Conservation (phyloP, 345 rosid genomes). For the Moringa oleifera region DNA sequence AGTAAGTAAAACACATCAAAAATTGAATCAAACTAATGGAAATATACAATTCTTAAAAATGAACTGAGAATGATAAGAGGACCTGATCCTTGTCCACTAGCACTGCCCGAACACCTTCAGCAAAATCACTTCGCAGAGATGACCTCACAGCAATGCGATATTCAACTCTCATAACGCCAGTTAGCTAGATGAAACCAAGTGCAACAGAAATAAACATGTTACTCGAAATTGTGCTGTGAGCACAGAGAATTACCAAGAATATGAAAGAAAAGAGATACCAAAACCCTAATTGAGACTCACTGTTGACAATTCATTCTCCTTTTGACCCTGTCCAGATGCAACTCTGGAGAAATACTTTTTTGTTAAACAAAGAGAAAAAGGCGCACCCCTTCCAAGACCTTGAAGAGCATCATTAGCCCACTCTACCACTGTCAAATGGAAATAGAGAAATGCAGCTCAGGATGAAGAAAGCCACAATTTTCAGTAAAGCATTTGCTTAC, state of each 20-base stretch:
- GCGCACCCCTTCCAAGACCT: conserved; percentile 78
- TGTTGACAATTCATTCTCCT: conserved; percentile 43
- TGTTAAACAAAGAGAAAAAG: conserved; percentile 86
- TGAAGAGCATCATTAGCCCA: conserved; percentile 91
- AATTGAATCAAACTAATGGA: not conserved
- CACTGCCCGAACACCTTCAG: conserved; percentile 94
- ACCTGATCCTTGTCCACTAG: conserved; percentile 97
- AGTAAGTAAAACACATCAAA: too few relatives aligned
- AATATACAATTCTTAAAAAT: not conserved
- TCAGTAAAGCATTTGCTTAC: conserved; percentile 24
- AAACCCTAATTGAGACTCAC: conserved; percentile 34
- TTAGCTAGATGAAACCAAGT: conserved; percentile 40
- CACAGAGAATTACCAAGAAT: not conserved
- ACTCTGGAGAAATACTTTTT: conserved; percentile 66
- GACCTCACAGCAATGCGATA: conserved; percentile 79
- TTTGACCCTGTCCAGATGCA: conserved; percentile 56
- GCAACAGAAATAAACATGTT: conserved; percentile 7
- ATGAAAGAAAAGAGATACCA: too few relatives aligned
- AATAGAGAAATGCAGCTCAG: conserved; percentile 2
- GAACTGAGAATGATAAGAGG: conserved; percentile 14
- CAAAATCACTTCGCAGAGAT: conserved; percentile 61
- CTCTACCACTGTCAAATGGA: conserved; percentile 43
- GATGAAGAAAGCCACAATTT: conserved; percentile 1
- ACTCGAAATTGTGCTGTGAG: not conserved
- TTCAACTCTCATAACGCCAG: conserved; percentile 81